Evolutionary conservation across 495 filamentous ascomycete genomes (phyloP).

Genomic region (Emericellopsis terricola): DNA sequence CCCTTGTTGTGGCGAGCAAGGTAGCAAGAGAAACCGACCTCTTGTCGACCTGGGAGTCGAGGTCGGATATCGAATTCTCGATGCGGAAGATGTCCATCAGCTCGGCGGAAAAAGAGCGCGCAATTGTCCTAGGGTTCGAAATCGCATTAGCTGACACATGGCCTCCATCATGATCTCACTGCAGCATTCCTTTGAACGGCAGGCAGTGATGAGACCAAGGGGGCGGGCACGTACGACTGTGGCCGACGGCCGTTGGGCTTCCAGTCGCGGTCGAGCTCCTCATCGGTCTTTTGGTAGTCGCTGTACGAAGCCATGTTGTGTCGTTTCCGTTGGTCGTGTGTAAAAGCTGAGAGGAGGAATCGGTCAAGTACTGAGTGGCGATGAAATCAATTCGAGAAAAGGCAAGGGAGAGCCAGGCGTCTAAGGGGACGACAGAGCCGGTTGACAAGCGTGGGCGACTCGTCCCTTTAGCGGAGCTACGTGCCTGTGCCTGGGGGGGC

Average conservation of each 20-base stretch:
- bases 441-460: too few species aligned
- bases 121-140: slow-evolving; percentile 70
- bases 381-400: neutral
- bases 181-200: neutral
- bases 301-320: neutral
- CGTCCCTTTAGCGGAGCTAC: too few species aligned
- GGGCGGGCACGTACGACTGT: slow-evolving; percentile 50
- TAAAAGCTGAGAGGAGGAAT: neutral
- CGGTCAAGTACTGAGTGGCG: neutral
- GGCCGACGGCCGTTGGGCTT: slow-evolving; percentile 56
- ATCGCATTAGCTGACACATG: too few species aligned
- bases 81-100: slow-evolving; percentile 80
- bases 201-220: neutral
- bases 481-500: too few species aligned
- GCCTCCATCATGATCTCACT: neutral
- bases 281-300: slow-evolving; percentile 31
- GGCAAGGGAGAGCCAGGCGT: neutral
- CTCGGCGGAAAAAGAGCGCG: slow-evolving; percentile 68
- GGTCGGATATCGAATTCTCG: slow-evolving; percentile 58
- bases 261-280: slow-evolving; percentile 54
- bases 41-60: slow-evolving; percentile 62
- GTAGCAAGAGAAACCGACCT: too few species aligned
- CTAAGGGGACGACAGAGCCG: neutral
- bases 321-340: neutral
- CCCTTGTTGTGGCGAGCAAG: too few species aligned